Base-by-base conservation (phyloP, 768 basidiomycete species). In the Clitopilus hobsonii region DNA sequence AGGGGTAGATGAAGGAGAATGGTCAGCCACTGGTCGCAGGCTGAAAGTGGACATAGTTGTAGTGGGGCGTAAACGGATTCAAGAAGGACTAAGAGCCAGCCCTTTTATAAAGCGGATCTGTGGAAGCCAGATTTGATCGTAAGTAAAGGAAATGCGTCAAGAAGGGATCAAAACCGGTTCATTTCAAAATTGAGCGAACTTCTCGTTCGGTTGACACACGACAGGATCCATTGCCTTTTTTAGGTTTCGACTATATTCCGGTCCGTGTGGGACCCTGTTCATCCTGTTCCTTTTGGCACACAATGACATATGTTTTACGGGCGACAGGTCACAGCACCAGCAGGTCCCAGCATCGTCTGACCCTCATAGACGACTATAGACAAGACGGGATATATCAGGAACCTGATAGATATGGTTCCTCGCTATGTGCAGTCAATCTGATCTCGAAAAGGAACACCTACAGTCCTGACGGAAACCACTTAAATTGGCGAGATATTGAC, bases 11-110 rank as follows among this genome's bases (percentile, higher is more conserved):
- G 82, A 81, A 49, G 78, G 76, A 5, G 77, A 71, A 45, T 58
- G 63, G 53, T 76, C 71, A 3, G 74, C 63, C 56, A 85, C 79
- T 29, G 84, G 85, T 54, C 84, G 82, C 38, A 85, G 80, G 62
- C 79, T 79, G 70, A 77, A 84, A 49, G 68, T 52, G 54, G 73
- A 59, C 61, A 70, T 65, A 51, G 62, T 60, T 57, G 63, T 63
- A 50, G 58, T 55, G 59, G 64, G 54, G 61, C 60, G 49, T 57
- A 47, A 54, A 55, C 41, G 56, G 54, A 52, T 56, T 54, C 36
- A 24, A 51, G 52, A 36, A 61, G 52, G 56, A 27, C 54, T 20
- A 25, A 58, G 55, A 47, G 24, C 47, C 52, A 55, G 57, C 55
- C 47, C 53, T 64, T 71, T 68, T 69, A 70, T 61, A 63, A 60